Percentiles rank a stretch among this genome's conserved stretches.
These are phyloP conservation scores for Collybia sp. DNA, from an alignment of 768 basidiomycete species.

Conservation along the genomic window DNA sequence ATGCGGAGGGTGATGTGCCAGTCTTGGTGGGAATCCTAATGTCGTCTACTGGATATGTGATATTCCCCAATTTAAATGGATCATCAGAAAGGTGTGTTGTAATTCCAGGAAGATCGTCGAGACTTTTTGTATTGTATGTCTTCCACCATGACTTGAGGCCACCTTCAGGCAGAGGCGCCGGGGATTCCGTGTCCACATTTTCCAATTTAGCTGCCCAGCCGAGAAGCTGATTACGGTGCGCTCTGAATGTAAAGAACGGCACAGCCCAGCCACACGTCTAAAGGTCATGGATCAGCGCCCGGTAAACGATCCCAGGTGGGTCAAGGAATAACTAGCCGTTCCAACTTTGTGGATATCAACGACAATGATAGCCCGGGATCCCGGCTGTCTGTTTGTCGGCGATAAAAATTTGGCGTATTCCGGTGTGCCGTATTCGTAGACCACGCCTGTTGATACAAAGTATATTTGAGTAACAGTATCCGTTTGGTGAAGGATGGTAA, in stretches of 20 bases:
- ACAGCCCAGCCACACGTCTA: slow-evolving; percentile 68
- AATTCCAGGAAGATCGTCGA: slow-evolving; percentile 56
- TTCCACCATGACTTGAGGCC: slow-evolving; percentile 58
- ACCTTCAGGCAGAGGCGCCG: slow-evolving; percentile 16
- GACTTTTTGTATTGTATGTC: slow-evolving; percentile 40
- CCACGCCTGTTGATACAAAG: neutral
- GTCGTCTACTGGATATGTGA: neutral
- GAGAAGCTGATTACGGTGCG: slow-evolving; percentile 49
- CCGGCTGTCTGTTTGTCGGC: neutral
- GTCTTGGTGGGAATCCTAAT: neutral
- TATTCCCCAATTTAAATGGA: slow-evolving; percentile 11
- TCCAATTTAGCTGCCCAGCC: slow-evolving; percentile 43
- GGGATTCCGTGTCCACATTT: slow-evolving; percentile 23
- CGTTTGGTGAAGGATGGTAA: neutral
- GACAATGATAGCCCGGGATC: neutral
- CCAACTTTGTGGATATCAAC: neutral
- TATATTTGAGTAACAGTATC: neutral
- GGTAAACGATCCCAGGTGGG: neutral
- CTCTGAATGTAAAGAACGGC: slow-evolving; percentile 53
- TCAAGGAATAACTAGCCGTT: neutral
- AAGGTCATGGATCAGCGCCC: neutral
- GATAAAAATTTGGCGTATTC: neutral
- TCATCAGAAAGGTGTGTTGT: slow-evolving; percentile 12
- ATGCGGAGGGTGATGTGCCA: neutral
- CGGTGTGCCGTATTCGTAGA: neutral